Base-by-base conservation (phyloP, 1,284 basidiomycete species). In the Lentinula novae-zelandiae region DNA sequence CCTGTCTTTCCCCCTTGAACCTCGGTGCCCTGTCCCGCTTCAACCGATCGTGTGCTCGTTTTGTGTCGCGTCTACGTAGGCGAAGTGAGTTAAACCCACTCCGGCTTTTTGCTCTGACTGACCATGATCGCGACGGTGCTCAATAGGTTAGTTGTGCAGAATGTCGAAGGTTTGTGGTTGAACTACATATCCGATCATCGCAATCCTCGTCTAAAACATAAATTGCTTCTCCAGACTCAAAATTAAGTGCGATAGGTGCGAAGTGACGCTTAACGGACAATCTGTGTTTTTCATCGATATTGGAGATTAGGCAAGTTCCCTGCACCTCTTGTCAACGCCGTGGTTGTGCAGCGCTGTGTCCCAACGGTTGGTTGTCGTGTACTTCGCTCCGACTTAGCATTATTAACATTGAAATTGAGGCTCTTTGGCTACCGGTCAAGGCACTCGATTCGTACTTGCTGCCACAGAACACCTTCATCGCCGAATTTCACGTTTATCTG, bases 391-490 rank as follows among this genome's bases (percentile, higher is more conserved):
- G 42, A 4, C 36, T 44, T n/a, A 33, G 12, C 40, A 17, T 55
- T 58, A 22, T 33, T 64, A 27, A 57, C 53, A 53, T 57, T 54
- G 38, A 20, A 33, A 57, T 40, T 5, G 63, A 85, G 82, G 84
- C 17, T 85, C 81, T 63, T 71, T 87, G 17, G 78, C 85, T 1
- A 85, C 85, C 22, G 85, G 85, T 12, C 83, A 87, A 72, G 84
- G 85, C 56, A 87, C 84, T 59, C 85, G 86, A 38, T 88, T 88
- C 65, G 85, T 89, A 44, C 78, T 90, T 46, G 86, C 87, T 3
- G 87, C 86, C 40, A 90, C 88, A 7, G 87, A 88, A 67, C 86
- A 90, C 61, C 79, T 91, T 3, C 87, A 90, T 72, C 78, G 79
- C 40, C 82, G 83, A 60, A 86, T 89, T 63, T 72, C 82, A 34